Conservation (phyloP, 2,329 filamentous ascomycete genomes). For the Epichloe sibirici region DNA sequence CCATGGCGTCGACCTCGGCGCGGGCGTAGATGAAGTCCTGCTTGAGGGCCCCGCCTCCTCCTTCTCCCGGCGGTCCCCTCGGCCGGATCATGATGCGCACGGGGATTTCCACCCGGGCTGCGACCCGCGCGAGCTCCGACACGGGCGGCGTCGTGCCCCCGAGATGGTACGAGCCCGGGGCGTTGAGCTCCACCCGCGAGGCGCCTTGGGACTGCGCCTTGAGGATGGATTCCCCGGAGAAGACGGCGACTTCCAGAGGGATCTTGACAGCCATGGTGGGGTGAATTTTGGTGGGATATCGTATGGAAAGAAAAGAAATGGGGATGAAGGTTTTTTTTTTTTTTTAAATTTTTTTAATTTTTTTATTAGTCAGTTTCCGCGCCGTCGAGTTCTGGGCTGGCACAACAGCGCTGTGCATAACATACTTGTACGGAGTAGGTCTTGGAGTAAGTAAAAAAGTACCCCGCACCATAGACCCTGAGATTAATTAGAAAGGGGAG, state of each 20-base stretch:
- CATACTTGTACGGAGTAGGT: too few species aligned
- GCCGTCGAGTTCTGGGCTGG: too few species aligned
- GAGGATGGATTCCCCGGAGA: slow-evolving; percentile 30
- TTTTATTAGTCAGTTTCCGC: too few species aligned
- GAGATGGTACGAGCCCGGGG: slow-evolving; percentile 32
- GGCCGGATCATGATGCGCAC: slow-evolving; percentile 46
- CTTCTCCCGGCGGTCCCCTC: slow-evolving; percentile 13
- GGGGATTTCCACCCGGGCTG: slow-evolving; percentile 20
- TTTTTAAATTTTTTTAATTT: too few species aligned
- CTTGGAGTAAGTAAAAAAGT: not conserved
- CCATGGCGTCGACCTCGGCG: slow-evolving; percentile 33
- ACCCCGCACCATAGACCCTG: not conserved
- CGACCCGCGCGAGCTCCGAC: slow-evolving; percentile 24
- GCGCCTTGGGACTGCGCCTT: slow-evolving; percentile 31
- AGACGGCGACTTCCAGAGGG: slow-evolving; percentile 42
- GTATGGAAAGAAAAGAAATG: too few species aligned
- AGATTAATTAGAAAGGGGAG: not conserved
- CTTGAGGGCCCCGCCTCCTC: too few species aligned
- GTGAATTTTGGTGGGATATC: too few species aligned
- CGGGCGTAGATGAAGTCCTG: slow-evolving; percentile 38
- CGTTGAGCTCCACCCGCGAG: slow-evolving; percentile 42
- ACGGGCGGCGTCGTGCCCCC: slow-evolving; percentile 40
- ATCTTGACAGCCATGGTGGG: slow-evolving; percentile 5
- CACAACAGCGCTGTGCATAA: too few species aligned
- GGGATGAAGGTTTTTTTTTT: not conserved